phyloP scores from a whole-genome alignment of 768 basidiomycete genomes.

The Termitomyces sp. region DNA sequence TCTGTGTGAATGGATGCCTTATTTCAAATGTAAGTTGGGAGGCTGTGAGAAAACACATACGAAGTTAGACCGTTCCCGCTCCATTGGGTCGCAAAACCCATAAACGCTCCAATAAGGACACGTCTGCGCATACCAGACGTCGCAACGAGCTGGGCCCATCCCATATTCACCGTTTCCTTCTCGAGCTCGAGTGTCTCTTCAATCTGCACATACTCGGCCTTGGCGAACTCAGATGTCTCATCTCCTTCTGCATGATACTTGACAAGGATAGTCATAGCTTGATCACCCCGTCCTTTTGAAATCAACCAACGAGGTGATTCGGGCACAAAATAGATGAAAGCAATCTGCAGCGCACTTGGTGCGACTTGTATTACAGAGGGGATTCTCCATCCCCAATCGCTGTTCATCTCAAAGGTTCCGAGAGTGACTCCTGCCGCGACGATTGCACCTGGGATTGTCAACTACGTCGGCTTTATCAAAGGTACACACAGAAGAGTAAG shows the following conservation, averaged over 20 bases:
- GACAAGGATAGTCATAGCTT: conserved; percentile 40
- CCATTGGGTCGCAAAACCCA: conserved; percentile 59
- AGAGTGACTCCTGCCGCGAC: conserved; percentile 57
- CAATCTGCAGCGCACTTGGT: conserved; percentile 47
- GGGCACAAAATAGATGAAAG: conserved; percentile 52
- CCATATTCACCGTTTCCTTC: conserved; percentile 35
- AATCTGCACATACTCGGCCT: conserved; percentile 53
- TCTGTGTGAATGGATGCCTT: conserved; percentile 16
- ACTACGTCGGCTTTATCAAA: neutral
- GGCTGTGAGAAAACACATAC: conserved; percentile 14
- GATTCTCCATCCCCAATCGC: conserved; percentile 66
- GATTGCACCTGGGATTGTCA: conserved; percentile 37
- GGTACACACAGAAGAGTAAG: neutral
- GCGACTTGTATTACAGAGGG: conserved; percentile 52
- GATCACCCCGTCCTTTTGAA: conserved; percentile 43
- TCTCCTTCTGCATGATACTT: conserved; percentile 63
- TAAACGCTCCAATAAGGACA: conserved; percentile 38
- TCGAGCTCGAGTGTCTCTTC: conserved; percentile 49
- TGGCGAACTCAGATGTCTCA: conserved; percentile 44
- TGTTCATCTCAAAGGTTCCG: conserved; percentile 55
- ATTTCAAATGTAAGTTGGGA: no score
- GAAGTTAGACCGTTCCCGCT: conserved; percentile 57
- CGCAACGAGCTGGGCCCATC: conserved; percentile 39
- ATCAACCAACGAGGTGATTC: conserved; percentile 66
- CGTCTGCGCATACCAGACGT: conserved; percentile 48